Evolutionary conservation across 805 yeast species (phyloP).

Genomic region (Teunomyces atbi): DNA sequence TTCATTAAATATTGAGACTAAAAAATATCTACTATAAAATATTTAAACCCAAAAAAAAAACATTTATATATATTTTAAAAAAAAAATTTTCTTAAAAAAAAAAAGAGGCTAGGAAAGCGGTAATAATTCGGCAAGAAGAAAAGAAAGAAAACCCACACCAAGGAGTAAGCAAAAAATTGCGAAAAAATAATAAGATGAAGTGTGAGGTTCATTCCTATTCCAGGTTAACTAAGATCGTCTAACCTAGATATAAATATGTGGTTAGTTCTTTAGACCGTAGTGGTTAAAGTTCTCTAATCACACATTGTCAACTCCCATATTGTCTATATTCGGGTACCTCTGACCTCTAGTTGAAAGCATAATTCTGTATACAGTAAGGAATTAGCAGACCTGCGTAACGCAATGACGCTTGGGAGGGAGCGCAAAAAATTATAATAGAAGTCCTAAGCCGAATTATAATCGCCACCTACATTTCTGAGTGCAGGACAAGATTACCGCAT

Average conservation of each 20-base stretch:
- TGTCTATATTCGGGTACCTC: not conserved
- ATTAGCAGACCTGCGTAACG: not conserved
- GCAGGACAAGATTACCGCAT: not conserved
- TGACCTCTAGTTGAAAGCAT: not conserved
- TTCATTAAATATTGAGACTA: constrained; percentile 1
- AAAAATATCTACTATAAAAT: not conserved
- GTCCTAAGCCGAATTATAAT: constrained; percentile 1
- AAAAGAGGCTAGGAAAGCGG: not conserved
- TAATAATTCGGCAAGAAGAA: constrained; percentile 3
- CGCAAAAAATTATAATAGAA: not conserved
- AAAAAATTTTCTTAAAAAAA: not conserved
- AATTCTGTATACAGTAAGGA: not conserved
- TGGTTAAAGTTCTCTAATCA: not conserved
- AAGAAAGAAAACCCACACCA: not conserved
- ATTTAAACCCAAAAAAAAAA: not conserved
- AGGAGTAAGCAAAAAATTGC: not conserved
- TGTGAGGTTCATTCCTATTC: not conserved
- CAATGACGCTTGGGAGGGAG: constrained; percentile 1
- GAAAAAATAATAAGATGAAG: not conserved
- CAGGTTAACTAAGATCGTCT: not conserved
- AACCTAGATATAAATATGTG: not conserved
- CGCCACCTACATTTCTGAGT: not conserved
- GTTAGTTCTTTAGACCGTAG: not conserved
- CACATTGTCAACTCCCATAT: not conserved
- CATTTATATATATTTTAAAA: not conserved